Base-by-base conservation (phyloP, 1,284 basidiomycete genomes). In the Microbotryum silenes-acaulis region DNA sequence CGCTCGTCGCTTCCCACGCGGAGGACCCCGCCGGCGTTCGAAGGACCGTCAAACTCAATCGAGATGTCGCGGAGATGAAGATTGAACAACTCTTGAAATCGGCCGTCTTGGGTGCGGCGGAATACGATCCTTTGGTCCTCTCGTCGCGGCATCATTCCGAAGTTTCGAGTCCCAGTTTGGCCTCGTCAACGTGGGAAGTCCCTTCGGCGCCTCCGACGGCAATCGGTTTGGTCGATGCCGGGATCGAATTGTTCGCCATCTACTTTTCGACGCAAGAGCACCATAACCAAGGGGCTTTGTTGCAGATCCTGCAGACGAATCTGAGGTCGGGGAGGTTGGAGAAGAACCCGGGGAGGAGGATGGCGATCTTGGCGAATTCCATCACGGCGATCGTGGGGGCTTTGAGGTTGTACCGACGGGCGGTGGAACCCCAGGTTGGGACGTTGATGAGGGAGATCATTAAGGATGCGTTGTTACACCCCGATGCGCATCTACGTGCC, bases 151-250 rank as follows among this genome's bases (percentile, higher is more conserved):
- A 53, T 20, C 54, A 62, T 37, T 9, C 49, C 47, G 55, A 53
- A 18, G 51, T 53, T 4, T 44, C 29, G 31, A 42, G 37, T 42
- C 37, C 37, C 4, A 42, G 37, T 42, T 20, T 54, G 31, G n/a
- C 27, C 14, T 9, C 44, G 33, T 42, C 16, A n/a, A 42, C n/a
- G 6, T 21, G n/a, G 52, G 31, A 54, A 16, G 60, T 56, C 9
- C 27, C 42, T 2, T 27, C 31, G 50, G 47, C 59, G 4, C 83
- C 89, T 3, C 86, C 92, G 0, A 80, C 91, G 0, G 81, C 83
- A 1, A 93, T 91, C 0, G 85, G 88, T 10, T 87, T 91, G 4
- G 88, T 97, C 25, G 90, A 98, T 74, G 86, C 88, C 2, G 87
- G 91, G 0, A 85, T 98, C 31, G 84, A 88, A 62, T 80, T 98